Percentiles rank a stretch among this genome's conserved stretches.
Evolutionary conservation across 306 rosid species (phyloP).

Genomic region (barrel medic (Medicago truncatula)): DNA sequence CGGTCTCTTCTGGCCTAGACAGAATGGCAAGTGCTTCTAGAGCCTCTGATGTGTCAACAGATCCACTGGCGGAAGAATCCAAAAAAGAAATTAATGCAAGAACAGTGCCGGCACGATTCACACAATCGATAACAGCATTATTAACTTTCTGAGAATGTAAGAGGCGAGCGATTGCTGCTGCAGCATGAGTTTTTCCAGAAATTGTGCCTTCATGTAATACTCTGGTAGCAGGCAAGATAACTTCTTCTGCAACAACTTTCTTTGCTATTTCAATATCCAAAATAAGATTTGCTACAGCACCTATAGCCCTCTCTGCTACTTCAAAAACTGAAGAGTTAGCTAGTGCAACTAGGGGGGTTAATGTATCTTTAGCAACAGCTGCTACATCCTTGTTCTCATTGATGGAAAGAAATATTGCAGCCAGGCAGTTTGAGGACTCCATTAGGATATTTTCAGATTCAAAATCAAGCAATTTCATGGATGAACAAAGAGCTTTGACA

Average conservation of each 20-base stretch:
- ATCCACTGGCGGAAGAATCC: conserved; percentile 71
- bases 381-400: conserved; percentile 90
- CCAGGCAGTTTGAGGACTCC: conserved; percentile 87
- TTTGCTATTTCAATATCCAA: conserved; percentile 79
- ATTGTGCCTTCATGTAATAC: conserved; percentile 81
- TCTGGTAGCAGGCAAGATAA: conserved; percentile 90
- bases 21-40: conserved; percentile 91
- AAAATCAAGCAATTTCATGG: conserved; percentile 72
- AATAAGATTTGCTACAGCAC: conserved; percentile 94
- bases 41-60: conserved; percentile 78
- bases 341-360: conserved; percentile 66
- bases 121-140: conserved; percentile 73
- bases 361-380: conserved; percentile 71
- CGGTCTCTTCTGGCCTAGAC: conserved; percentile 70
- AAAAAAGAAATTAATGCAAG: conserved; percentile 89
- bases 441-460: conserved; percentile 80
- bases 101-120: conserved; percentile 83
- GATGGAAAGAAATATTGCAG: conserved; percentile 90
- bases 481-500: conserved; percentile 74
- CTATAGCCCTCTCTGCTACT: conserved; percentile 84
- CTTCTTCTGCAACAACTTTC: conserved; percentile 79
- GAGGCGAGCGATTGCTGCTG: conserved; percentile 94
- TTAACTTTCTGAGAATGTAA: conserved; percentile 76
- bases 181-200: conserved; percentile 85
- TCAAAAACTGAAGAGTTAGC: conserved; percentile 82